Evolutionary conservation across 768 basidiomycete species (phyloP).

Genomic region (Psilocybe sp.): DNA sequence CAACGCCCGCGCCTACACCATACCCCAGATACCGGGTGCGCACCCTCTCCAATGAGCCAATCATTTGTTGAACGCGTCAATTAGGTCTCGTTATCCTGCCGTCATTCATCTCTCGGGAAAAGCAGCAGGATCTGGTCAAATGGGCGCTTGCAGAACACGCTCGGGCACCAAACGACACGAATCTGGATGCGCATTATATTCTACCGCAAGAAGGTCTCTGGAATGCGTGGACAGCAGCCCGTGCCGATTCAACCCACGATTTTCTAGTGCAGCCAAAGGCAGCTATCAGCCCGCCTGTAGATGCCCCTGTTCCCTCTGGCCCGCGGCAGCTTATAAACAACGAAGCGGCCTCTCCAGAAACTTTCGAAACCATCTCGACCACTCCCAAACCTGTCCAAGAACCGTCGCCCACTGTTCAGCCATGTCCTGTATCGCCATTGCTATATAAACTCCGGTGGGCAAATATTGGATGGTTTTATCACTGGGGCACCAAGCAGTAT

Average conservation of each 20-base stretch:
- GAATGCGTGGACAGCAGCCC: slow-evolving; percentile 49
- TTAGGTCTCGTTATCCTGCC: slow-evolving; percentile 87
- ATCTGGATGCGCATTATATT: slow-evolving; percentile 82
- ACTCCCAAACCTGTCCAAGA: slow-evolving; percentile 59
- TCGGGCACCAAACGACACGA: slow-evolving; percentile 79
- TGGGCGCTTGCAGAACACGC: slow-evolving; percentile 81
- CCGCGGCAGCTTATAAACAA: slow-evolving; percentile 74
- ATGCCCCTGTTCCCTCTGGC: slow-evolving; percentile 33
- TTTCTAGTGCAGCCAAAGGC: slow-evolving; percentile 46
- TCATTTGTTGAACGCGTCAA: neutral
- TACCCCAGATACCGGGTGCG: slow-evolving; percentile 60
- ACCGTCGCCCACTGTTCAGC: slow-evolving; percentile 60
- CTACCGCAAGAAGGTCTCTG: slow-evolving; percentile 79
- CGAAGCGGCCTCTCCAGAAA: slow-evolving; percentile 57
- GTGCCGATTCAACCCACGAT: slow-evolving; percentile 27
- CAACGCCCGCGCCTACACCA: slow-evolving; percentile 42
- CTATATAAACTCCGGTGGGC: slow-evolving; percentile 87
- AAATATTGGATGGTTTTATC: slow-evolving; percentile 94
- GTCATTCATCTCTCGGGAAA: slow-evolving; percentile 54
- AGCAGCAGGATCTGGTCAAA: slow-evolving; percentile 66
- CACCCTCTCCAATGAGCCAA: slow-evolving; percentile 2
- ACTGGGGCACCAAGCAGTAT: slow-evolving; percentile 96
- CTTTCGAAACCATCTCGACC: slow-evolving; percentile 47
- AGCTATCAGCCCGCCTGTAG: slow-evolving; percentile 16
- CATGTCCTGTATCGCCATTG: slow-evolving; percentile 51